Percentiles rank a stretch among this genome's conserved stretches.
These are phyloP conservation scores for Bombardia bombarda DNA, from an alignment of 495 filamentous ascomycete genomes.

Conservation along the genomic window DNA sequence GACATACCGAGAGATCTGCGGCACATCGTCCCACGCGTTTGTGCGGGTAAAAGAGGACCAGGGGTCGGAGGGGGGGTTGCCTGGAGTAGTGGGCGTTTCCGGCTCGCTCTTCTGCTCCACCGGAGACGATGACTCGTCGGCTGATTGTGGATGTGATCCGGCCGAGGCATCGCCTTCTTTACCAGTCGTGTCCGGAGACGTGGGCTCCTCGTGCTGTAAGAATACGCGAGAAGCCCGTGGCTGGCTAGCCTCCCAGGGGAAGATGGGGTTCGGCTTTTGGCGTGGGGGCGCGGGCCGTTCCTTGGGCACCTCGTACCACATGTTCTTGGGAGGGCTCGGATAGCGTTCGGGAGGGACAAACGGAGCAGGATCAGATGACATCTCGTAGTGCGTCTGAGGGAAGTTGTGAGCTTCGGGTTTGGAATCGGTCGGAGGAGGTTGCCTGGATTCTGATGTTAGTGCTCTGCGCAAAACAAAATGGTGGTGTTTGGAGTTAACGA, in stretches of 20 bases:
- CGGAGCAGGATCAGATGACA: conserved; percentile 61
- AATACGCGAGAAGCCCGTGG: conserved; percentile 69
- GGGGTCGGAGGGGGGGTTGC: conserved; percentile 45
- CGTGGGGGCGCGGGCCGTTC: conserved; percentile 47
- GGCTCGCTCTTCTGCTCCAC: conserved; percentile 32
- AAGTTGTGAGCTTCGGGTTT: conserved; percentile 73
- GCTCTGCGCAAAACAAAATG: background rate
- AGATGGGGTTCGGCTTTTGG: conserved; percentile 56
- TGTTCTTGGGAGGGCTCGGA: conserved; percentile 72
- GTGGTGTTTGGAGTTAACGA: conserved; percentile 3
- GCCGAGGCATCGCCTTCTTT: conserved; percentile 1
- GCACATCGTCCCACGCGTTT: conserved; percentile 86
- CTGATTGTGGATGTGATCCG: conserved; percentile 13
- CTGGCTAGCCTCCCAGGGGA: conserved; percentile 73
- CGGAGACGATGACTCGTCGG: conserved; percentile 26
- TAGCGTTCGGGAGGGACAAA: conserved; percentile 70
- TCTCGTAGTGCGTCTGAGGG: conserved; percentile 61
- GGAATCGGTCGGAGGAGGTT: conserved; percentile 64
- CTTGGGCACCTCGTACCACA: conserved; percentile 74
- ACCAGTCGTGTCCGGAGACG: no score
- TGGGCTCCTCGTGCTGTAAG: conserved; percentile 40
- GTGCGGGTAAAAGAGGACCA: conserved; percentile 56
- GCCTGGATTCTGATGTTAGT: conserved; percentile 36
- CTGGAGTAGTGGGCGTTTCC: conserved; percentile 39
- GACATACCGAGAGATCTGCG: conserved; percentile 74